These are phyloP conservation scores for Solanum etuberosum DNA, from an alignment of 257 asterid species.

Conservation along the genomic window DNA sequence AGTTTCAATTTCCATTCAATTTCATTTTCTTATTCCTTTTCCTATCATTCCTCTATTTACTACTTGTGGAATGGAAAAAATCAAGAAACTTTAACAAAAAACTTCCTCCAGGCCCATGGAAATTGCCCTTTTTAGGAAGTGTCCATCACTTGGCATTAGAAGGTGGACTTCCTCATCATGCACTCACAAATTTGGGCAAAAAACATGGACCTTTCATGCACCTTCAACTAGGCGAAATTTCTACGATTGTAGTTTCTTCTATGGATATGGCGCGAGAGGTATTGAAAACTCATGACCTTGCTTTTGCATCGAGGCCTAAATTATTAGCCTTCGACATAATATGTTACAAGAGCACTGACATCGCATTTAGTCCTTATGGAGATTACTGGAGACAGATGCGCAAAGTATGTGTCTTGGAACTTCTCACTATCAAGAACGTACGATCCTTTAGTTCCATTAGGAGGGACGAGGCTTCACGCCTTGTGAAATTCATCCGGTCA, in stretches of 20 bases:
- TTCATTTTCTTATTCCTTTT: background rate
- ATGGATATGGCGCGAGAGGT: background rate
- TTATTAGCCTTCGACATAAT: slow-evolving; percentile 9
- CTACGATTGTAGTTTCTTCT: slow-evolving; percentile 19
- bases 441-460: slow-evolving; percentile 13
- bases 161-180: slow-evolving; percentile 15
- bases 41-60: background rate
- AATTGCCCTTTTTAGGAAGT: slow-evolving; percentile 17
- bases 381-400: slow-evolving; percentile 38
- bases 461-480: background rate
- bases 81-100: background rate
- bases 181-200: background rate
- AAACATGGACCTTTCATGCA: slow-evolving; percentile 26
- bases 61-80: background rate
- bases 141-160: background rate
- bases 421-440: slow-evolving; percentile 16
- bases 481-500: background rate
- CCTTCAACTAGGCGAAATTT: slow-evolving; percentile 24
- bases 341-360: slow-evolving; percentile 10
- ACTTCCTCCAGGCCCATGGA: background rate
- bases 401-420: slow-evolving; percentile 24
- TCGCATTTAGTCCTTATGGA: slow-evolving; percentile 21
- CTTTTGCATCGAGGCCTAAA: slow-evolving; percentile 21
- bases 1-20: background rate
- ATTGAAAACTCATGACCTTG: background rate